Evolutionary conservation across 2,329 filamentous ascomycete genomes (phyloP).

Genomic region (Uncinocarpus reesii): DNA sequence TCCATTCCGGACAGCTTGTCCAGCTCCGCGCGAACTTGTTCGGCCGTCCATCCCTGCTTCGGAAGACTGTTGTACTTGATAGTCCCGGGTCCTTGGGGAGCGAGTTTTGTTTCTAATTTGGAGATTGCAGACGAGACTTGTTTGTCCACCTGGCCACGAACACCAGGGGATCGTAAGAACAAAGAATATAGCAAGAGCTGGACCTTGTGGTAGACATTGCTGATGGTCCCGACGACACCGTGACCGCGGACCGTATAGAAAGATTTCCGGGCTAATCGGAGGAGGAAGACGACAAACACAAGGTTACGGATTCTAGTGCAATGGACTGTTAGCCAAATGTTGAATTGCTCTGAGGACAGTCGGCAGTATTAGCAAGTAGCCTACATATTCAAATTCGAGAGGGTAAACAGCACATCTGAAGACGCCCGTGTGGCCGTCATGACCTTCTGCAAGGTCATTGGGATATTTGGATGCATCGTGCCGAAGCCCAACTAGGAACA

Average conservation of each 20-base stretch:
- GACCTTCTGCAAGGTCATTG: constrained; percentile 38
- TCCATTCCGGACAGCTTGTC: constrained; percentile 71
- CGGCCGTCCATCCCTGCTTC: constrained; percentile 69
- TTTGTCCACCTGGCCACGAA: constrained; percentile 73
- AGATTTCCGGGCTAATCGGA: constrained; percentile 69
- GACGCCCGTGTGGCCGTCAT: constrained; percentile 28
- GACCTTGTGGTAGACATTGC: constrained; percentile 61
- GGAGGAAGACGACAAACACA: constrained; percentile 76
- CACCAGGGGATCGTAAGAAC: constrained; percentile 76
- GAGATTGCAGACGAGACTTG: constrained; percentile 70
- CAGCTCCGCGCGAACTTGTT: constrained; percentile 70
- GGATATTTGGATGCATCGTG: constrained; percentile 26
- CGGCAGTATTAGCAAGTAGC: constrained; percentile 19
- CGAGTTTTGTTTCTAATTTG: constrained; percentile 74
- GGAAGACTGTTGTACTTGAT: constrained; percentile 68
- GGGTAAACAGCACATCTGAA: constrained; percentile 26
- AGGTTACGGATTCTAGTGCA: constrained; percentile 70
- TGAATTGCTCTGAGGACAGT: no score
- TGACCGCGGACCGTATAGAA: constrained; percentile 82
- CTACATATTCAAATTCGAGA: constrained; percentile 37
- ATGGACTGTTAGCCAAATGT: no score
- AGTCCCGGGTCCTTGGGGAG: constrained; percentile 59
- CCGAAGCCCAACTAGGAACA: constrained; percentile 16
- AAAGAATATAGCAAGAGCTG: constrained; percentile 69
- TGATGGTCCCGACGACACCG: constrained; percentile 67